These are phyloP conservation scores for Speleostelium caveatum DNA, from an alignment of 78 protist genomes.

Conservation along the genomic window DNA sequence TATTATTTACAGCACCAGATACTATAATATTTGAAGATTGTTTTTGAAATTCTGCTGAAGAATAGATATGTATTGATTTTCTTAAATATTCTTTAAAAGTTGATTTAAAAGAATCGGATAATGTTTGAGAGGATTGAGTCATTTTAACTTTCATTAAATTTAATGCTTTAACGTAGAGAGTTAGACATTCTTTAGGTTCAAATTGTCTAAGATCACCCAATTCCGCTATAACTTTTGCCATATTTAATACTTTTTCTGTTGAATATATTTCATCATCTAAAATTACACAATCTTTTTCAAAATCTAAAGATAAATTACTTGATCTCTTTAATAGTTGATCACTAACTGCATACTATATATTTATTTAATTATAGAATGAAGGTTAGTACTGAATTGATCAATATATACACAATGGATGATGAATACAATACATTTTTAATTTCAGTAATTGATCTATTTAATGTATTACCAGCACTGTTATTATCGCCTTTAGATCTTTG, in stretches of 20 bases:
- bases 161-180: slow-evolving; percentile 26
- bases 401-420: no score
- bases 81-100: slow-evolving; percentile 25
- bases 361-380: no score
- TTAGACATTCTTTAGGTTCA: slow-evolving; percentile 59
- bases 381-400: no score
- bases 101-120: slow-evolving; percentile 8
- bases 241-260: slow-evolving; percentile 7
- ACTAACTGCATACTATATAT: not conserved
- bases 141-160: slow-evolving; percentile 29
- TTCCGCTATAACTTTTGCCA: slow-evolving; percentile 63
- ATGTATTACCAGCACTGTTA: not conserved
- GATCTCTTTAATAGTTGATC: not conserved
- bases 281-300: slow-evolving; percentile 72
- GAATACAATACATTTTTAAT: no score
- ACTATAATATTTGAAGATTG: not conserved
- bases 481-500: not conserved
- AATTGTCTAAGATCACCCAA: slow-evolving; percentile 72
- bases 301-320: slow-evolving; percentile 17
- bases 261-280: slow-evolving; percentile 38
- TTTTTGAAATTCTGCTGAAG: not conserved
- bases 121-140: not conserved
- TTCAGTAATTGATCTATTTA: slow-evolving; percentile 2
- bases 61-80: slow-evolving; percentile 14
- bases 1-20: not conserved